phyloP scores from a whole-genome alignment of 768 basidiomycete species.

The Stropharia rugosoannulata region DNA sequence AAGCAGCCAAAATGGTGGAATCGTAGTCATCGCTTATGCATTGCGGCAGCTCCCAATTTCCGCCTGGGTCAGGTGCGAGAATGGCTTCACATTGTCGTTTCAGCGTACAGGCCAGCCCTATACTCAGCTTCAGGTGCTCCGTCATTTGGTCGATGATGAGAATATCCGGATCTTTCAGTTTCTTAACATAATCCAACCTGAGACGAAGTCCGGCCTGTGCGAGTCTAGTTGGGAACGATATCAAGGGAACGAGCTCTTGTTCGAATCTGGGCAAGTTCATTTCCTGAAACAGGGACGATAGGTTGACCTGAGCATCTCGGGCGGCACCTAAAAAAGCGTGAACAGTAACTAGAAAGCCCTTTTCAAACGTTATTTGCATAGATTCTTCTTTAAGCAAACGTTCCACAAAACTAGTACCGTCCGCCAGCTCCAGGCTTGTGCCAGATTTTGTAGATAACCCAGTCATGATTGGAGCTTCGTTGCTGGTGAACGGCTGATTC shows the following conservation, averaged over 20 bases:
- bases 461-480: conserved; percentile 48
- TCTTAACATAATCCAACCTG: conserved; percentile 85
- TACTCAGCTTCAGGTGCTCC: conserved; percentile 87
- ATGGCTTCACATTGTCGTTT: conserved; percentile 95
- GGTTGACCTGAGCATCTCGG: conserved; percentile 82
- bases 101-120: conserved; percentile 91
- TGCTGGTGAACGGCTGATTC: conserved; percentile 70
- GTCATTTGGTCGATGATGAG: conserved; percentile 93
- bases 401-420: conserved; percentile 88
- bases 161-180: conserved; percentile 84
- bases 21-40: conserved; percentile 94
- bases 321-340: conserved; percentile 83
- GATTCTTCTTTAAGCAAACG: conserved; percentile 93
- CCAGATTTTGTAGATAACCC: conserved; percentile 20
- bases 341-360: conserved; percentile 83
- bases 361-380: conserved; percentile 93
- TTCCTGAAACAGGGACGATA: conserved; percentile 71
- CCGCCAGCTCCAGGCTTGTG: conserved; percentile 46
- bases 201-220: conserved; percentile 90
- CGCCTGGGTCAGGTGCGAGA: conserved; percentile 79
- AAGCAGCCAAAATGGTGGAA: conserved; percentile 79
- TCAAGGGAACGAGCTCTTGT: conserved; percentile 83
- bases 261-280: conserved; percentile 94
- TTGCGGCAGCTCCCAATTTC: conserved; percentile 85
- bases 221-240: conserved; percentile 95